phyloP scores from a whole-genome alignment of 129 eudicot species.

The Chrysanthemum seticuspe region DNA sequence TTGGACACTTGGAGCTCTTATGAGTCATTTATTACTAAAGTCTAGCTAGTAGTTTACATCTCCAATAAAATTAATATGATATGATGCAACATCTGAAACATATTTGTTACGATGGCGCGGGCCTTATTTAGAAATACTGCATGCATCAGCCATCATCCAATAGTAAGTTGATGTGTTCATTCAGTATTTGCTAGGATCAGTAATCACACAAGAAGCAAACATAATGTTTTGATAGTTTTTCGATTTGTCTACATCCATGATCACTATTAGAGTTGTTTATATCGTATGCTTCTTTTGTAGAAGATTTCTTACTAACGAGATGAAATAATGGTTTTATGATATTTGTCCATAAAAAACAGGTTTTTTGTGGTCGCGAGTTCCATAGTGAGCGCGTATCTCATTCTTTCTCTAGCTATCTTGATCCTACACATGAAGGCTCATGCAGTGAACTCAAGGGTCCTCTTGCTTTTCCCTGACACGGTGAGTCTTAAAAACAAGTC shows the following conservation, averaged over 20 bases:
- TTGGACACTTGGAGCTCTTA: not conserved
- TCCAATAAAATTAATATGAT: too few relatives aligned
- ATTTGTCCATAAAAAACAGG: conserved; percentile 40
- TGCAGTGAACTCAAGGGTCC: conserved; percentile 46
- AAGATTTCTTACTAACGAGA: too few relatives aligned
- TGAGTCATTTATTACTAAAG: too few relatives aligned
- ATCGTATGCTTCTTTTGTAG: not conserved
- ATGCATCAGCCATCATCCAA: too few relatives aligned
- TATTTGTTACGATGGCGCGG: too few relatives aligned
- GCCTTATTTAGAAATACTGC: not conserved
- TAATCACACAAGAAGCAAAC: not conserved
- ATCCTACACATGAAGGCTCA: conserved; percentile 57
- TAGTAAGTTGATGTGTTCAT: too few relatives aligned
- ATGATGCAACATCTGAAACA: too few relatives aligned
- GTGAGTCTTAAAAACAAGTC: conserved; percentile 32
- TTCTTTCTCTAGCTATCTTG: conserved; percentile 69
- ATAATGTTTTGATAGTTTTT: not conserved
- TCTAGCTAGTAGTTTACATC: too few relatives aligned
- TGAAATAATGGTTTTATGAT: not conserved
- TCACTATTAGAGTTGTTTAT: not conserved
- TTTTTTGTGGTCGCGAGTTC: conserved; percentile 81
- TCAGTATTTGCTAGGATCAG: not conserved
- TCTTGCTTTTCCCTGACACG: conserved; percentile 66
- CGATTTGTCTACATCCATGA: not conserved
- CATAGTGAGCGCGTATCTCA: conserved; percentile 56